Evolutionary conservation across 2,329 filamentous ascomycete species (phyloP), one percentile per base, ranked within the genome.

Genomic region (Chaetomiaceae sp.): DNA sequence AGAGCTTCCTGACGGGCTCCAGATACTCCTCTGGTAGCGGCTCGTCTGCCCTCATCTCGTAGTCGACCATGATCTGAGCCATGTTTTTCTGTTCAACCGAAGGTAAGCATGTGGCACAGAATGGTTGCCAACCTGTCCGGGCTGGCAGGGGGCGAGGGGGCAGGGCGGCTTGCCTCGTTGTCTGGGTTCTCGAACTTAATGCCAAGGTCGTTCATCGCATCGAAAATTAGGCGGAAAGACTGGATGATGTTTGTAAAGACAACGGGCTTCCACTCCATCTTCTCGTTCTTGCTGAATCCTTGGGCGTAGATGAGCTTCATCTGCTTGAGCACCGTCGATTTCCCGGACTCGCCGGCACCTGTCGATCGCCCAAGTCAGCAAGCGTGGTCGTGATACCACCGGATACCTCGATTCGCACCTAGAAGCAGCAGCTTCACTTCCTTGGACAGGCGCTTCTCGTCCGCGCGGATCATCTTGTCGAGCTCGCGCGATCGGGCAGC

Each of bases 261-360:
- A 63, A 96, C 91, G 14, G 90, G 87, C 62, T 93, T 90, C 79
- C 89, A 95, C 75, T 96, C 89, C 58, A 95, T 83, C 68, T 90
- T 88, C 69, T 97, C 93, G 58, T 82, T 83, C 63, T 88, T 87
- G 64, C 83, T 89, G 73, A 97, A 97, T 44, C 93, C 92, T 68
- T 90, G 85, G 13, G 89, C 84, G 68, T 97, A 93, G 62, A 99
- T 96, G 70, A 99, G 84, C 69, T 92, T 92, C 93, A 99, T 97
- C 76, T 97, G 92, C 75, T 97, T 97, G 59, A 97, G 81, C 53
- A 97, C 91, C 1, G 92, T 97, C 8, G 92, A 96, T 72, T 97
- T 97, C 59, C 92, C 89, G 53, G 87, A 93, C 72, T 97, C 92
- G 66, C 92, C 92, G 63, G 92, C 92, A 69, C 92, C 91, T 96